A percentile compares a stretch with the other conserved stretches of the same genome.
These are phyloP conservation scores for Anaeromyces robustus DNA, from an alignment of 192 early-diverging fungal species.

Conservation along the genomic window DNA sequence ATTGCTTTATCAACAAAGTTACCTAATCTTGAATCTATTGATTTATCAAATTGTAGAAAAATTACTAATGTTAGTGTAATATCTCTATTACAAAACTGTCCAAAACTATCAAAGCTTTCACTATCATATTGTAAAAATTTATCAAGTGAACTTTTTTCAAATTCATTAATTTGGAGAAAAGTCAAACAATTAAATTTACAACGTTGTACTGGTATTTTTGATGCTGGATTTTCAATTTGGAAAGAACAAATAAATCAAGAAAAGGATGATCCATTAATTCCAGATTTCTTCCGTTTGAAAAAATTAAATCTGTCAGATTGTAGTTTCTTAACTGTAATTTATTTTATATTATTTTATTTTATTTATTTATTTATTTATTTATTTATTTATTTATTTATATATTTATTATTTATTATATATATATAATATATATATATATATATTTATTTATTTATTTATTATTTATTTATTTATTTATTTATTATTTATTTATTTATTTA, in stretches of 20 bases:
- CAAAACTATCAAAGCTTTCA: slow-evolving; percentile 15
- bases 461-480: no score
- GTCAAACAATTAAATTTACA: slow-evolving; percentile 52
- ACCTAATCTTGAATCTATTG: slow-evolving; percentile 26
- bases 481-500: no score
- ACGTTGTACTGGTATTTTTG: slow-evolving; percentile 55
- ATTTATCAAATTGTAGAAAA: slow-evolving; percentile 68
- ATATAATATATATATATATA: no score
- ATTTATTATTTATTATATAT: no score
- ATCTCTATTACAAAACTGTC: slow-evolving; percentile 24
- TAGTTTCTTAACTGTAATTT: slow-evolving; percentile 40
- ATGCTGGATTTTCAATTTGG: slow-evolving; percentile 43
- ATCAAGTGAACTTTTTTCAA: slow-evolving; percentile 33
- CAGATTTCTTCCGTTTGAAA: slow-evolving; percentile 18
- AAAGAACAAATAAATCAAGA: slow-evolving; percentile 8
- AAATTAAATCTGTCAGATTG: slow-evolving; percentile 54
- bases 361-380: no score
- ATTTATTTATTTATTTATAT: no score
- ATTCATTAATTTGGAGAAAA: slow-evolving; percentile 26
- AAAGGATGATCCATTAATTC: slow-evolving; percentile 3
- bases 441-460: no score
- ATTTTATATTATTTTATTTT: no score
- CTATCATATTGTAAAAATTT: slow-evolving; percentile 66
- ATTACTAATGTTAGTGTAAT: slow-evolving; percentile 44
- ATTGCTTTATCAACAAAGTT: slow-evolving; percentile 21